Conservation (phyloP, 129 eudicot genomes). For the Lactuca saligna region DNA sequence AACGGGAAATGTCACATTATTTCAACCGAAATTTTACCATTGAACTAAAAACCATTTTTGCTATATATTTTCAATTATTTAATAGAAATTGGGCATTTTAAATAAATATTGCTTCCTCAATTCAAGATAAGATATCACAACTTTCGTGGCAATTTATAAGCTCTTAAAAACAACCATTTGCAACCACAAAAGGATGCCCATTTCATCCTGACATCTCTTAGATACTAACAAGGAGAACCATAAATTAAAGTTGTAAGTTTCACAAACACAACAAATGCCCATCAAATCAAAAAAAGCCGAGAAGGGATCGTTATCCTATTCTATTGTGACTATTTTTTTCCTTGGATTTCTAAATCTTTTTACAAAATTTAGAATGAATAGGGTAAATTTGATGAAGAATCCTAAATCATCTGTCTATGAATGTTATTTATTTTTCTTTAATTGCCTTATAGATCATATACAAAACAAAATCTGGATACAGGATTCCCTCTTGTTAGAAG, state of each 20-base stretch:
- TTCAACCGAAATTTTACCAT: neutral
- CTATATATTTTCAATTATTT: constrained; percentile 14
- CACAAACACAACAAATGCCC: neutral
- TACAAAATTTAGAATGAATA: no score
- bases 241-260: constrained; percentile 1
- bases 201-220: constrained; percentile 26
- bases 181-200: constrained; percentile 25
- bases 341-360: no score
- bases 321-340: neutral
- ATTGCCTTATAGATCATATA: neutral
- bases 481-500: neutral
- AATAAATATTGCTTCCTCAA: constrained; percentile 2
- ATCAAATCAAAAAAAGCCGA: neutral
- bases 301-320: no score
- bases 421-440: neutral
- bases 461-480: neutral
- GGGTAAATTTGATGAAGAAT: no score
- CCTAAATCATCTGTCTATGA: neutral
- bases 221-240: constrained; percentile 6
- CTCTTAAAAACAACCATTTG: constrained; percentile 18
- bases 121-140: constrained; percentile 28
- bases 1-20: neutral
- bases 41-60: neutral
- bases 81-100: constrained; percentile 12
- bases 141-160: constrained; percentile 17